Base-by-base conservation (phyloP, 129 eudicot genomes). In the Pseudognaphalium luteoalbum region DNA sequence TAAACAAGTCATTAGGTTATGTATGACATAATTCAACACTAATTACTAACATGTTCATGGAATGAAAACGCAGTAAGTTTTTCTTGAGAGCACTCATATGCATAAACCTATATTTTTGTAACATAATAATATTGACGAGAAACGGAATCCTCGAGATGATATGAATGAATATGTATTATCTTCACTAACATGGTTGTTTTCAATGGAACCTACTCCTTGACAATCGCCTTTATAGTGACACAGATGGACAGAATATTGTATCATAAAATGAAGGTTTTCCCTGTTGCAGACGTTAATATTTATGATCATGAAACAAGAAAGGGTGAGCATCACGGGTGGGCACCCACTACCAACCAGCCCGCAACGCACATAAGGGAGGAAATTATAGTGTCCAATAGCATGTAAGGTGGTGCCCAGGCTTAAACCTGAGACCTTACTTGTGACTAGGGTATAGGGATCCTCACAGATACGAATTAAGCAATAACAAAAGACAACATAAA, bases 31-130 rank as follows among this genome's bases (percentile, higher is more conserved):
- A n/a, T 64, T 72, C 35, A 47, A 72, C 65, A 51, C 29, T 47
- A 61, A 58, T 22, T 50, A 28, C 62, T 60, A 67, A 52, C 33
- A 17, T 47, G 65, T 61, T 60, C 20, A 70, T 21, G 20, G 9
- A 16, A 70, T 72, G 54, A 79, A 47, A 66, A 72, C 83, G 37
- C 60, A 12, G 57, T 79, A 44, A 7, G 8, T 68, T 67, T 33
- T 69, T 29, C 76, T 41, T 29, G 20, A 78, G 16, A 21, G 58
- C 34, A 58, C n/a, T 10, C 0, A 57, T 28, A 59, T 68, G 50
- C 63, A 57, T 77, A 35, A 39, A 58, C 44, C 20, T 35, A 35
- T 10, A 76, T 30, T 58, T 68, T 58, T 57, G 39, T 39, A 35
- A 77, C 22, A 42, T 42, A 69, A 9, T 39, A 19, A 78, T 59